Evolutionary conservation across 306 rosid genomes (phyloP), one percentile per base, ranked within the genome.

Genomic region (Begonia loranthoides): DNA sequence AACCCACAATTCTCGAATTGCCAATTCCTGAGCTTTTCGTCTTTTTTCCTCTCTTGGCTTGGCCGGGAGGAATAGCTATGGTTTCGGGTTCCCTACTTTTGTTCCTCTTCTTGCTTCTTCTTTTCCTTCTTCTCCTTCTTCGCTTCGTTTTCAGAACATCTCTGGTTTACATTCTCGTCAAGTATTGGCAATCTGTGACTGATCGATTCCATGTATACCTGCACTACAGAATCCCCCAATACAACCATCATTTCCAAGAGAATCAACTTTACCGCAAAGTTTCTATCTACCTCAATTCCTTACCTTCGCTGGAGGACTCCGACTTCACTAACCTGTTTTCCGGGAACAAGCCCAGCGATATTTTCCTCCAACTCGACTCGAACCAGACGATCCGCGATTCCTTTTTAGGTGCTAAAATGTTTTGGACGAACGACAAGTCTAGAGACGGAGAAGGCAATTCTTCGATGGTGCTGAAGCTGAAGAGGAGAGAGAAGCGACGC

Each of bases 221-320:
- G 28, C 70, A 77, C 47, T 85, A 79, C 80, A 85, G 77, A 67
- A 59, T 90, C 41, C 95, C 95, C 2, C 78, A 63, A 15, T 57
- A 61, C 72, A 76, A 79, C 21, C 71, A 78, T 5, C 56, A 85
- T 33, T 62, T 59, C 52, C 92, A 81, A 43, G 78, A 70, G 22
- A 90, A 85, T 66, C 90, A 76, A 19, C 97, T 90, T 9, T 68
- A 90, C 77, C 72, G 73, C 4, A 76, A 80, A 52, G 59, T 85
- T 60, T 68, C 73, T 14, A 41, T 65, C 17, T 90, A 90, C 70
- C 83, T 90, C 21, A 66, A 82, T 41, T 85, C 97, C 9, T 70
- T 90, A 2, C 81, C 95, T 48, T 73, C 87, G 19, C 64, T 85
- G 1, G 90, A 89, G 13, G 97, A 89, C 53, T 78, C 95, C 34